Percentiles rank a stretch among this genome's conserved stretches.
phyloP scores from a whole-genome alignment of 441 rosid species.

The Metrosideros polymorpha region DNA sequence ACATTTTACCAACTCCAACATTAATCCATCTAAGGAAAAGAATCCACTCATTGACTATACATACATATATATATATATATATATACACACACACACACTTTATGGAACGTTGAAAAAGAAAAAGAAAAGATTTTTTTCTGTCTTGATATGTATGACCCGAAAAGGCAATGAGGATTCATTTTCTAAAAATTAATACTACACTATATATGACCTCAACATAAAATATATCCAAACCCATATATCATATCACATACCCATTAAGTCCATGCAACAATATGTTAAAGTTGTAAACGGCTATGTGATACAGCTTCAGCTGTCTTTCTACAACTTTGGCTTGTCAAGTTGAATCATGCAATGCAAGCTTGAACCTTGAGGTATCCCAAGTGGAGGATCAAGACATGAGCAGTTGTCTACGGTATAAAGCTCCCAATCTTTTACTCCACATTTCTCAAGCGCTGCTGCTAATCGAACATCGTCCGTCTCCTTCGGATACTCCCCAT shows the following conservation, averaged over 20 bases:
- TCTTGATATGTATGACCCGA: neutral
- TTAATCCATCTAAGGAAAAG: too few species aligned
- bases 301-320: neutral
- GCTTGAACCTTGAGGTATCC: slow-evolving; percentile 64
- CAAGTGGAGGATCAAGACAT: slow-evolving; percentile 65
- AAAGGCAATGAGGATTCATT: neutral
- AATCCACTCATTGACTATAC: too few species aligned
- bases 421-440: slow-evolving; percentile 82
- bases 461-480: slow-evolving; percentile 29
- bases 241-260: neutral
- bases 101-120: neutral
- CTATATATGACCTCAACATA: neutral
- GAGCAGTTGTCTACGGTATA: slow-evolving; percentile 66
- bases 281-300: neutral
- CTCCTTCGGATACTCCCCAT: slow-evolving; percentile 60
- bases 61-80: neutral
- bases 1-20: too few species aligned
- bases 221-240: neutral
- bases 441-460: slow-evolving; percentile 59
- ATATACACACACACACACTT: too few species aligned
- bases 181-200: neutral
- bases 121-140: neutral
- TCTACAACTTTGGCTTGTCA: neutral
- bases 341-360: slow-evolving; percentile 37
- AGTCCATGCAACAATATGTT: neutral